phyloP scores from a whole-genome alignment of 176 grass and related monocot genomes.

The Oryza glumipatula region DNA sequence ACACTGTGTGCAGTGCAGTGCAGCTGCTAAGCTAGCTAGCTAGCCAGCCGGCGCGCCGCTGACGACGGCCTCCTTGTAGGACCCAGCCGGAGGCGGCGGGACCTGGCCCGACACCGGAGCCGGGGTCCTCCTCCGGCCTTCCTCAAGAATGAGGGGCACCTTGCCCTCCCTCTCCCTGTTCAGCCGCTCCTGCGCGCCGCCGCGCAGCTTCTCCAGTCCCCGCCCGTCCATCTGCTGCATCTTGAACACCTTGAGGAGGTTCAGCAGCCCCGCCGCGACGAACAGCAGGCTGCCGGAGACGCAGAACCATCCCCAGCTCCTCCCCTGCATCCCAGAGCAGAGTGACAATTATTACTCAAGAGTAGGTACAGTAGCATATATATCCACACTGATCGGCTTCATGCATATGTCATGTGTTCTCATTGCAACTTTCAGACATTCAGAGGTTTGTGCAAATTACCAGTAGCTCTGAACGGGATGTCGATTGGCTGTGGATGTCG shows the following conservation, averaged over 20 bases:
- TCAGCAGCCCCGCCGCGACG: conserved; percentile 57
- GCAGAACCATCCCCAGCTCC: conserved; percentile 64
- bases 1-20: too few species aligned
- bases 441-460: conserved; percentile 17
- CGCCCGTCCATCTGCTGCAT: conserved; percentile 74
- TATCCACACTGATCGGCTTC: background rate
- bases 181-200: conserved; percentile 66
- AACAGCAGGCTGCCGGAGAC: conserved; percentile 70
- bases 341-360: background rate
- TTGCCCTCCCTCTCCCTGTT: conserved; percentile 62
- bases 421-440: background rate
- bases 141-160: conserved; percentile 81
- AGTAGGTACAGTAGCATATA: too few species aligned
- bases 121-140: conserved; percentile 20
- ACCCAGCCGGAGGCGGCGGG: conserved; percentile 28
- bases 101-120: background rate
- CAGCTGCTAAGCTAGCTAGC: background rate
- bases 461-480: conserved; percentile 32
- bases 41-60: conserved; percentile 27
- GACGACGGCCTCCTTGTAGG: conserved; percentile 75
- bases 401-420: background rate
- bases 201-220: conserved; percentile 77
- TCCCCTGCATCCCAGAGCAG: conserved; percentile 55
- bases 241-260: conserved; percentile 91
- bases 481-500: conserved; percentile 12